phyloP scores from a whole-genome alignment of 2,329 filamentous ascomycete genomes.

The Aspergillus awamori region DNA sequence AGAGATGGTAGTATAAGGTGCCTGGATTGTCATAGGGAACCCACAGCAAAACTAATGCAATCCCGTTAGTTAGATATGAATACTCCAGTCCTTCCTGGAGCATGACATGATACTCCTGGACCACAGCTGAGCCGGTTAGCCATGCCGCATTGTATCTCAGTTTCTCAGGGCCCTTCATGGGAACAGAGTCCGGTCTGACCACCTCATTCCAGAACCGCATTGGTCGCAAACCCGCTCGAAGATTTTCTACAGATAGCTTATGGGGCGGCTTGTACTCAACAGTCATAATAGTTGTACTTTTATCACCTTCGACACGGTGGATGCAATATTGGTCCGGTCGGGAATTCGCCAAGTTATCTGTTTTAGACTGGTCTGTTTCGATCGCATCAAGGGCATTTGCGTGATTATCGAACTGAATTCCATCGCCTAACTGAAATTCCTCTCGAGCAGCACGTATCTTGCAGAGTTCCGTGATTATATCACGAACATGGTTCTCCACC shows the following conservation, averaged over 20 bases:
- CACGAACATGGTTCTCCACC: conserved; percentile 27
- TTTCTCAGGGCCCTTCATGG: too few relatives aligned
- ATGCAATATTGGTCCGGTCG: background rate
- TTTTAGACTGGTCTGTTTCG: background rate
- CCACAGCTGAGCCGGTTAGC: too few relatives aligned
- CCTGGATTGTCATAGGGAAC: too few relatives aligned
- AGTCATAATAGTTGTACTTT: background rate
- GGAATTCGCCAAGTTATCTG: background rate
- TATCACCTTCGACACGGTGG: background rate
- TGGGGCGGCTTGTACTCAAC: background rate
- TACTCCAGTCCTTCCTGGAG: too few relatives aligned
- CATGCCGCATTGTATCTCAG: too few relatives aligned
- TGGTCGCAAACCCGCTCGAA: too few relatives aligned
- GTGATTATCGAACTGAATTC: conserved; percentile 26
- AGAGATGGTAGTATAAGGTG: too few relatives aligned
- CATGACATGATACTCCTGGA: too few relatives aligned
- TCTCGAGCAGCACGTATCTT: conserved; percentile 24
- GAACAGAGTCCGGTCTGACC: too few relatives aligned
- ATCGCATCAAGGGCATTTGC: conserved; percentile 19
- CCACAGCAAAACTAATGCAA: too few relatives aligned
- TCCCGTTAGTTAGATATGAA: too few relatives aligned
- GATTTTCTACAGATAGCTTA: background rate
- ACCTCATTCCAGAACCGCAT: too few relatives aligned
- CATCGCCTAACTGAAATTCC: conserved; percentile 24
- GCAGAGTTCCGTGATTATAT: conserved; percentile 28